These are phyloP conservation scores for Berberis thunbergii DNA, from an alignment of 164 flowering plant genomes.

Conservation along the genomic window DNA sequence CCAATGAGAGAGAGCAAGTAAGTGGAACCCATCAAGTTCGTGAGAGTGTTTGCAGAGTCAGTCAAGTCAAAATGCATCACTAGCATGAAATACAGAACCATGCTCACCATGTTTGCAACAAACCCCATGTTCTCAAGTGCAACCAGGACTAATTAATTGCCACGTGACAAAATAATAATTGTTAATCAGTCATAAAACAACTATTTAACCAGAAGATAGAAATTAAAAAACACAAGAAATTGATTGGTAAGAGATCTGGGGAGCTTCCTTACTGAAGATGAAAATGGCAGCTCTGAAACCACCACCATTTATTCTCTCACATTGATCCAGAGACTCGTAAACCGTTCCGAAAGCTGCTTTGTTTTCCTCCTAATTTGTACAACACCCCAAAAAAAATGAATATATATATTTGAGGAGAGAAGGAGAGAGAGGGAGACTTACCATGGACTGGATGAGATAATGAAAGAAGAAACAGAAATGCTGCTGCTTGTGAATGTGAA, in stretches of 20 bases:
- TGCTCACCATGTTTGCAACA: conserved; percentile 48
- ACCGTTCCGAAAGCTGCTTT: conserved; percentile 7
- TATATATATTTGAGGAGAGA: not conserved
- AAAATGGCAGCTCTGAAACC: conserved; percentile 40
- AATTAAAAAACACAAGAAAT: not conserved
- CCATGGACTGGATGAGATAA: not conserved
- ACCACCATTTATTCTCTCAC: conserved; percentile 12
- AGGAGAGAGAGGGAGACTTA: not conserved
- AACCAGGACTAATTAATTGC: conserved; percentile 20
- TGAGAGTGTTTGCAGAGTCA: conserved; percentile 41
- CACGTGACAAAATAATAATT: too few relatives aligned
- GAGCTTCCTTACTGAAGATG: conserved; percentile 28
- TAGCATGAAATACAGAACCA: conserved; percentile 35
- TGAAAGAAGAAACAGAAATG: too few relatives aligned
- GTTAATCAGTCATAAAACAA: not conserved
- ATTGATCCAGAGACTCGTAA: conserved; percentile 11
- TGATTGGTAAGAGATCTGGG: not conserved
- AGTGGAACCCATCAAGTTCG: conserved; percentile 53
- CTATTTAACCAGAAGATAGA: not conserved
- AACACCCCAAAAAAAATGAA: not conserved
- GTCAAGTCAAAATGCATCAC: conserved; percentile 36
- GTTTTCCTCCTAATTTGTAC: conserved; percentile 8
- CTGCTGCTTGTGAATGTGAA: not conserved
- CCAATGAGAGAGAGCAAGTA: conserved; percentile 48
- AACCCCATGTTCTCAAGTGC: conserved; percentile 52